These are phyloP conservation scores for Fusarium brevicatenulatum DNA, from an alignment of 2,329 filamentous ascomycete species.

Conservation along the genomic window DNA sequence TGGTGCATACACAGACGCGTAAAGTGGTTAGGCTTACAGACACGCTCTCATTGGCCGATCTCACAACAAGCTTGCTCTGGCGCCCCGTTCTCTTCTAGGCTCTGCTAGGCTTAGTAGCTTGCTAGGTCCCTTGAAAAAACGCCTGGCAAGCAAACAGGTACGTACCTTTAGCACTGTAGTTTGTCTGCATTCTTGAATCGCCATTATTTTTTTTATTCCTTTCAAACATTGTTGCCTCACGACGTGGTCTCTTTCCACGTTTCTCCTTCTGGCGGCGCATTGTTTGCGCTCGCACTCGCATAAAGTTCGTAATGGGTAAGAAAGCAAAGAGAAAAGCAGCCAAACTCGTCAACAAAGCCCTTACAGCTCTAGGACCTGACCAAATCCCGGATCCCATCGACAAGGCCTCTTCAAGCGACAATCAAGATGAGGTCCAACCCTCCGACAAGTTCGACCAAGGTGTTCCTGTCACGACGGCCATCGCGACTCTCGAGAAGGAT, in stretches of 20 bases:
- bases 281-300: constrained; percentile 16
- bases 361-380: constrained; percentile 33
- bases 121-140: neutral
- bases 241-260: neutral
- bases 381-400: constrained; percentile 11
- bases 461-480: constrained; percentile 8
- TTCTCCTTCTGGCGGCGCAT: constrained; percentile 16
- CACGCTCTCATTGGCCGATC: neutral
- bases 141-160: constrained; percentile 2
- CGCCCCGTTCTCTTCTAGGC: neutral
- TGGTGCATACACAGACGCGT: neutral
- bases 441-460: constrained; percentile 14
- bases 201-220: constrained; percentile 25
- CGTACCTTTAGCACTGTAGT: constrained; percentile 28
- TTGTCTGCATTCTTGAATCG: constrained; percentile 4
- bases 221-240: constrained; percentile 7
- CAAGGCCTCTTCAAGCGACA: constrained; percentile 7
- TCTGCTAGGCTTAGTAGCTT: neutral
- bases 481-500: constrained; percentile 19
- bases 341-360: constrained; percentile 22
- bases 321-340: constrained; percentile 31
- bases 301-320: constrained; percentile 40
- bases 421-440: constrained; percentile 12
- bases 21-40: neutral
- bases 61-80: neutral